Evolutionary conservation across 805 yeast species (phyloP), one percentile per base, ranked within the genome.

Genomic region (Priceomyces castillae): DNA sequence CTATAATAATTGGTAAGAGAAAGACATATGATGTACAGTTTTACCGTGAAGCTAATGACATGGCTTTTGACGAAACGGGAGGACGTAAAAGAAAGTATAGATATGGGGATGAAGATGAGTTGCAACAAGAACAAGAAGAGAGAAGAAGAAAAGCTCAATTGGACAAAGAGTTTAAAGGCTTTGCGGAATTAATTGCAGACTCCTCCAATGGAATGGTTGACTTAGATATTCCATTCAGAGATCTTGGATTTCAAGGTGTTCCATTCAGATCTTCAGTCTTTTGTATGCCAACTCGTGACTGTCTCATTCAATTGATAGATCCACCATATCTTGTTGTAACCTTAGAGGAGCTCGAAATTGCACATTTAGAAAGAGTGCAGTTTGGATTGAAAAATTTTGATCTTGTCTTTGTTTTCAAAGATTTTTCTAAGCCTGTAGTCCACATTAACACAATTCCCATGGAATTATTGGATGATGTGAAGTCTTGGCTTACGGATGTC

Each of bases 101-200:
- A 58, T 94, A 94, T 61, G 99, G 99, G 37, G 99, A 94, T 63
- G 99, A 94, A 65, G 99, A 94, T 65, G 99, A 94, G 69, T 74
- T 94, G 51, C 98, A 94, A 67, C 97, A 92, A 67, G 99, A 94
- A 70, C 97, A 92, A 68, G 98, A 94, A 65, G 99, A 94, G 69
- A 83, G 97, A 71, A 78, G 92, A 65, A 80, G 97, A 67, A 86
- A 95, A 57, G 86, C 87, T 18, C 79, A 88, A 30, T 78, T 94
- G 57, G 97, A 94, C 68, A 88, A 86, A 64, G 98, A 94, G 66
- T 94, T 90, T 69, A 84, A 82, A 65, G 74, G 77, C 37, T 94
- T 90, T 69, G 92, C 92, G 15, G 97, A 94, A 66, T 79, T 84
- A 48, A 90, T 94, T 52, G 83, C 96, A 11, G 97, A 89, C 50